Evolutionary conservation across 164 flowering plant genomes (phyloP).

Genomic region (Brasenia schreberi): DNA sequence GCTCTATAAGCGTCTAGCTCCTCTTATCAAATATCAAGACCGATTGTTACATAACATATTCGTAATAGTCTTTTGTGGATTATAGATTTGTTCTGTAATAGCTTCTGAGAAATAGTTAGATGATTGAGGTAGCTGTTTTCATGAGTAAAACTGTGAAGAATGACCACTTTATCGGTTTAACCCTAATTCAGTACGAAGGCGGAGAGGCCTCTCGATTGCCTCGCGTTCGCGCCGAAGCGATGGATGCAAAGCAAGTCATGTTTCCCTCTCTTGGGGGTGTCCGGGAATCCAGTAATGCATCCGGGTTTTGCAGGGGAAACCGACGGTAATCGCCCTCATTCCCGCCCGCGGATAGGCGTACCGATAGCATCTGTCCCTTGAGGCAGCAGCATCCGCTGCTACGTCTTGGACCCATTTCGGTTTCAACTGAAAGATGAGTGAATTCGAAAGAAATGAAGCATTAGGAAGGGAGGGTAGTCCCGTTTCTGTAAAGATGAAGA

Average conservation of each 20-base stretch:
- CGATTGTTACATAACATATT: no score
- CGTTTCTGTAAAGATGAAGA: no score
- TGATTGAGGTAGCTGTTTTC: no score
- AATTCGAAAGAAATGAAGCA: background rate
- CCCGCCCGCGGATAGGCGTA: conserved; percentile 16
- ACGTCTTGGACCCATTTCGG: conserved; percentile 1
- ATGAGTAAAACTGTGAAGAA: no score
- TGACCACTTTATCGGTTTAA: no score
- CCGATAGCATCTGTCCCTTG: conserved; percentile 18
- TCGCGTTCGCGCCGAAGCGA: conserved; percentile 36
- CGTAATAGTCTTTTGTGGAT: no score
- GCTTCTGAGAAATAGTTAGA: no score
- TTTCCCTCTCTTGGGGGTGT: conserved; percentile 2
- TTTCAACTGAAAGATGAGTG: background rate
- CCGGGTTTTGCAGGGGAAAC: conserved; percentile 23
- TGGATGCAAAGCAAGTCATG: conserved; percentile 23
- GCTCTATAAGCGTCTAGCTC: no score
- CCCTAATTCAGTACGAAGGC: no score
- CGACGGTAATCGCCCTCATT: conserved; percentile 13
- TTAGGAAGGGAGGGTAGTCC: background rate
- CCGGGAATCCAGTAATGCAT: conserved; percentile 34
- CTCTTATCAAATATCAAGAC: no score
- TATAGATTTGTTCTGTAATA: no score
- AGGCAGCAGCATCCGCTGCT: conserved; percentile 12
- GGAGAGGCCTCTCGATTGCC: conserved; percentile 29